These are phyloP conservation scores for Fraxinus anomala DNA, from an alignment of 257 asterid species.

Conservation along the genomic window DNA sequence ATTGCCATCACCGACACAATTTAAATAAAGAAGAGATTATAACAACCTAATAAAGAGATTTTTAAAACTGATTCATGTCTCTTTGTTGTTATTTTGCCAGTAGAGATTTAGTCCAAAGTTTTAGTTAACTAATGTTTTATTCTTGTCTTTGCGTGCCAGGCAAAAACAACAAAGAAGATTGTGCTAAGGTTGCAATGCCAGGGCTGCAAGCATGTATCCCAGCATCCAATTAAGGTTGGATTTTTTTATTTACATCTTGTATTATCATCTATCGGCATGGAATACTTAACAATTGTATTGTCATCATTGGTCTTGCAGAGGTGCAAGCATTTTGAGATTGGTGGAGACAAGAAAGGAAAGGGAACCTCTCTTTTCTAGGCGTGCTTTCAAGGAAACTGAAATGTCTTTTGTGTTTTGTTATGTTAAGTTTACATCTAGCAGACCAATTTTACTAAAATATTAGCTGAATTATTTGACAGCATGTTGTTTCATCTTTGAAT, in stretches of 20 bases:
- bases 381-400: background rate
- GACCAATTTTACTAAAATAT: slow-evolving; percentile 17
- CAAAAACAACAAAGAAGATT: slow-evolving; percentile 77
- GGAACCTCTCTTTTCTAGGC: slow-evolving; percentile 54
- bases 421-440: slow-evolving; percentile 1
- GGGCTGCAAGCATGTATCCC: slow-evolving; percentile 70
- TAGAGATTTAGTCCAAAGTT: background rate
- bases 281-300: background rate
- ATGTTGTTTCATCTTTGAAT: slow-evolving; percentile 7
- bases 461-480: slow-evolving; percentile 21
- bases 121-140: background rate
- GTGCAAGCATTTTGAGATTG: slow-evolving; percentile 61
- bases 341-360: slow-evolving; percentile 62
- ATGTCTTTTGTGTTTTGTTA: slow-evolving; percentile 4
- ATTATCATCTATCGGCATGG: no score
- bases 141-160: slow-evolving; percentile 31
- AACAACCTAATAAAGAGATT: background rate
- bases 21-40: no score
- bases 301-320: slow-evolving; percentile 32
- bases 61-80: background rate
- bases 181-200: slow-evolving; percentile 75
- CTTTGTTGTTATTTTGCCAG: background rate
- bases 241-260: background rate
- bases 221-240: slow-evolving; percentile 69
- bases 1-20: background rate